A percentile compares a stretch with the other conserved stretches of the same genome.
These are phyloP conservation scores for Rubia yunnanensis DNA, from an alignment of 257 asterid genomes.

Conservation along the genomic window DNA sequence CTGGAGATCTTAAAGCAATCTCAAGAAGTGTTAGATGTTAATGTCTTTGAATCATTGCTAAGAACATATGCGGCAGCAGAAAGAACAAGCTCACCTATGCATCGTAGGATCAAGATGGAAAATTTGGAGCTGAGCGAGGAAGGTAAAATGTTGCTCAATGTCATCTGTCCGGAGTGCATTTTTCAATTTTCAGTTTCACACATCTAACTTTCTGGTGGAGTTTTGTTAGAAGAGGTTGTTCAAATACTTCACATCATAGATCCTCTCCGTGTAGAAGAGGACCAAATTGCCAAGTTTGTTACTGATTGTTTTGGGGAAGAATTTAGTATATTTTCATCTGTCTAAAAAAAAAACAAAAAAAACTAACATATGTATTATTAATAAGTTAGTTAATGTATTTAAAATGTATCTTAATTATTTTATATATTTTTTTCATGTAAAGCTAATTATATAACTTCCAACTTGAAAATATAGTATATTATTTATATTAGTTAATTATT, in stretches of 20 bases:
- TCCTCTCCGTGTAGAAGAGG: not conserved
- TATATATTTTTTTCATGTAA: too few species aligned
- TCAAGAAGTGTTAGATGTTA: conserved; percentile 33
- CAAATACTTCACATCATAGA: not conserved
- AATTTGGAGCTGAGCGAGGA: conserved; percentile 64
- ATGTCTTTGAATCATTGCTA: conserved; percentile 55
- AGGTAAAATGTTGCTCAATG: conserved; percentile 53
- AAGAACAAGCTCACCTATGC: conserved; percentile 49
- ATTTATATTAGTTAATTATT: too few species aligned
- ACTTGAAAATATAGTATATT: too few species aligned
- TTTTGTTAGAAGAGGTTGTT: not conserved
- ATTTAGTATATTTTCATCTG: not conserved
- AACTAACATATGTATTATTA: too few species aligned
- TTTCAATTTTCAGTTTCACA: not conserved
- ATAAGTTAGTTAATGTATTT: too few species aligned
- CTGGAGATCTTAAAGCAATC: conserved; percentile 48
- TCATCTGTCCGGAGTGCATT: conserved; percentile 40
- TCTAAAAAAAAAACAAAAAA: too few species aligned
- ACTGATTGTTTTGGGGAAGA: not conserved
- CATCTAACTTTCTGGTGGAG: conserved; percentile 1
- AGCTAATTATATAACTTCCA: too few species aligned
- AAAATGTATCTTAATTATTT: too few species aligned
- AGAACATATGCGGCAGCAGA: conserved; percentile 71
- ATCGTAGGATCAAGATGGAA: conserved; percentile 79
- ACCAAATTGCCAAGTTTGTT: conserved; percentile 7